Base-by-base conservation (phyloP, 1,284 basidiomycete genomes). In the Phaffia rhodozyma region DNA sequence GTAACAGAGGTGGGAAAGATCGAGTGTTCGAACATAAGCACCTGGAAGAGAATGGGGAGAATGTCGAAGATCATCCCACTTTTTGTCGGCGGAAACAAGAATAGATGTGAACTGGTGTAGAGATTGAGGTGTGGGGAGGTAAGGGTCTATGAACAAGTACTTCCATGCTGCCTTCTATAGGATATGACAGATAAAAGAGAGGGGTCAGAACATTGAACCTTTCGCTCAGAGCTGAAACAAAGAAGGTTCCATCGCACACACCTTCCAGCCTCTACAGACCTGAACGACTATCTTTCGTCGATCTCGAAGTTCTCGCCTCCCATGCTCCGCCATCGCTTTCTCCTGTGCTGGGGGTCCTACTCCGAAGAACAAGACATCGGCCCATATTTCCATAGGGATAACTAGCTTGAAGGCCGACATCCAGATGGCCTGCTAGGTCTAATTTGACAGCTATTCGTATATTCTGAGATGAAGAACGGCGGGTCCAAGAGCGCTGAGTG, bases 21-120 rank as follows among this genome's bases (percentile, higher is more conserved):
- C 84, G 29, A 92, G 78, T 5, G 74, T 74, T 61, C 84, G 85
- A 3, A 91, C 82, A 86, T 87, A 91, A 70, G 89, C 81, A 30
- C 89, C 89, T 1, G 89, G 89, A 0, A 84, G 80, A 1, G 87
- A 90, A 71, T 86, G 86, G 0, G 86, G 86, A 70, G 89, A 89
- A 53, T 88, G 80, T 60, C 87, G 82, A 66, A 91, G 84, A 62
- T 87, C 87, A 69, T 89, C 87, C 89, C 89, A 91, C 70, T 81
- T 82, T 69, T 83, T 79, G 68, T 92, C 89, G 23, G 85, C 84
- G 25, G 71, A 69, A 64, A 79, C 75, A 3, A 91, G 78, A 29
- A 78, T 78, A 29, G 75, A 68, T 11, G 82, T 78, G 66, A 91
- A 84, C 55, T 76, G 78, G 62, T 82, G 78, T 34, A 91, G 76